Evolutionary conservation across 257 asterid species (phyloP), one percentile per base, ranked within the genome.

Genomic region (Cynanchum wilfordii): DNA sequence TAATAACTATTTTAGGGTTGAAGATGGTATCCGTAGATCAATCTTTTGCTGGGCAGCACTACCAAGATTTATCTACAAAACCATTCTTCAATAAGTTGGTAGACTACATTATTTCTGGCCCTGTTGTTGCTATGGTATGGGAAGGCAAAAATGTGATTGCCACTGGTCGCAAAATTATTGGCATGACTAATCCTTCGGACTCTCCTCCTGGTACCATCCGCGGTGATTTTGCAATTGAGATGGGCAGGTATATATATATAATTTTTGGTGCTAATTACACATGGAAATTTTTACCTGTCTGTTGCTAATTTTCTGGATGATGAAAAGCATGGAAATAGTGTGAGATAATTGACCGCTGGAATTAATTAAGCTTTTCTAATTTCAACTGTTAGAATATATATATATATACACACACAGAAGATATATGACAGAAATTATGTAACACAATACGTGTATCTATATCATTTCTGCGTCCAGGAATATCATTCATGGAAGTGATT

Each of bases 91-190:
- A 71, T 25, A 88, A 88, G 36, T 89, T 89, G 2, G 91, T 88
- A 4, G 93, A 88, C 80, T 91, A 89, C 88, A 89, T 89, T 42
- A 67, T 88, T 64, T 89, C 95, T 7, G 95, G 97, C 25, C 96
- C 97, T 3, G 96, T 89, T 73, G 91, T 87, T 76, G 97, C 96
- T 1, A 89, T 92, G 95, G 96, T 92, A 70, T 92, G 93, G 96
- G 96, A 88, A 77, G 97, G 97, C 10, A 92, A 87, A 88, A 81
- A 80, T 70, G 96, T 88, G 20, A 96, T 92, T 4, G 16, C 85
- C 38, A 89, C 96, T 0, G 97, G 97, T 52, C 87, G 97, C 67
- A 89, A 84, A 83, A 89, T 91, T 85, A 91, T 91, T 57, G 96
- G 97, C 30, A 90, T 92, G 50, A 91, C 97, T 42, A 91, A 89